A percentile compares a stretch with the other conserved stretches of the same genome.
These are phyloP conservation scores for Themeda triandra DNA, from an alignment of 176 grass and related monocot genomes.

Conservation along the genomic window DNA sequence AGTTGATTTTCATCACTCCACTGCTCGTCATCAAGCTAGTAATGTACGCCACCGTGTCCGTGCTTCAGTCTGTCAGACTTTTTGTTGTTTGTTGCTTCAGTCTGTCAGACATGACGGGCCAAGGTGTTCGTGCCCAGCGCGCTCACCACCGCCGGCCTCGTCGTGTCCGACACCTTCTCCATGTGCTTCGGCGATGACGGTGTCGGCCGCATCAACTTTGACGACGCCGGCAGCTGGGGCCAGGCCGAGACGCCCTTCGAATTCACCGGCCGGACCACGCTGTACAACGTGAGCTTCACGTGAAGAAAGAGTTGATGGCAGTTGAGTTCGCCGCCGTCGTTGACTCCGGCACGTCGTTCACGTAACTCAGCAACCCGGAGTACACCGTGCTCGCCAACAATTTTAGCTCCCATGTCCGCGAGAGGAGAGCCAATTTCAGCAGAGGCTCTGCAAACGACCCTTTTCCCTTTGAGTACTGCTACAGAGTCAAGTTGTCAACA, in stretches of 20 bases:
- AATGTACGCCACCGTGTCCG: too few species aligned
- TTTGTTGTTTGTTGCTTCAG: too few species aligned
- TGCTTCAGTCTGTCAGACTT: too few species aligned
- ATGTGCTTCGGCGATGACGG: conserved; percentile 77
- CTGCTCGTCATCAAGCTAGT: too few species aligned
- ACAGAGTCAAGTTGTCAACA: background rate
- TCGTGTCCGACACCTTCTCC: conserved; percentile 61
- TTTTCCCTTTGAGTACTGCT: conserved; percentile 56
- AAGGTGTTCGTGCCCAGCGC: conserved; percentile 57
- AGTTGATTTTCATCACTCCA: too few species aligned
- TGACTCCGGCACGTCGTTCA: conserved; percentile 73
- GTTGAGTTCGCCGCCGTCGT: conserved; percentile 46
- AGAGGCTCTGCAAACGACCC: background rate
- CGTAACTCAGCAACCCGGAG: conserved; percentile 50
- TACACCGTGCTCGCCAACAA: conserved; percentile 38
- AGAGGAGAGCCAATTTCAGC: conserved; percentile 10
- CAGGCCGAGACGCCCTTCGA: conserved; percentile 54
- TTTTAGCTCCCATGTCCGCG: background rate
- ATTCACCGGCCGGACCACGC: conserved; percentile 31
- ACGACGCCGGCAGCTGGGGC: conserved; percentile 42
- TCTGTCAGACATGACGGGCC: too few species aligned
- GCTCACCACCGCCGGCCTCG: conserved; percentile 29
- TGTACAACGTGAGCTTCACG: conserved; percentile 68
- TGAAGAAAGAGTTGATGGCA: background rate
- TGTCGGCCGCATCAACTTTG: conserved; percentile 68